Conservation (phyloP, 768 basidiomycete genomes). For the Lentinula edodes region DNA sequence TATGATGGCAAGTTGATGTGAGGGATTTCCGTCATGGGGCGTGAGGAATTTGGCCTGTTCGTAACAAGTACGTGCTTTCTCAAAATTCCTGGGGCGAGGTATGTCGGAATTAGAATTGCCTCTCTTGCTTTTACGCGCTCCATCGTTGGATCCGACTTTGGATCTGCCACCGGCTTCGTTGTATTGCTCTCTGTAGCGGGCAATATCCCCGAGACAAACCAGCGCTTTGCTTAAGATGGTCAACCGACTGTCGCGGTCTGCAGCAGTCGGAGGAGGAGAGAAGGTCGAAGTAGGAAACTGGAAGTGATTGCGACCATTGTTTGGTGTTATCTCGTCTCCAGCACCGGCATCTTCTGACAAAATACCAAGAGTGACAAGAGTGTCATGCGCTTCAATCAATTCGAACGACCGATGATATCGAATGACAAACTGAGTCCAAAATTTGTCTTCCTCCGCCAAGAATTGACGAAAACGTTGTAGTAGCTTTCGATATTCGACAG, state of each 20-base stretch:
- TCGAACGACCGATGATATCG: conserved; percentile 69
- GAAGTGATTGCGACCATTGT: conserved; percentile 50
- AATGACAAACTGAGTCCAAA: conserved; percentile 79
- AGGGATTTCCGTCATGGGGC: conserved; percentile 90
- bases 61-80: conserved; percentile 76
- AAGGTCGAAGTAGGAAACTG: conserved; percentile 49
- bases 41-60: conserved; percentile 77
- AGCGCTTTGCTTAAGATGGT: conserved; percentile 81
- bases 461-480: conserved; percentile 87
- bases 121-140: conserved; percentile 38
- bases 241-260: conserved; percentile 60
- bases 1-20: conserved; percentile 93
- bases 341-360: conserved; percentile 21
- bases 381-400: conserved; percentile 52
- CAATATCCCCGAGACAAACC: conserved; percentile 90
- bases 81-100: conserved; percentile 62
- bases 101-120: conserved; percentile 44
- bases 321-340: conserved; percentile 10
- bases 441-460: conserved; percentile 84
- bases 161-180: conserved; percentile 65
- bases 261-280: conserved; percentile 33
- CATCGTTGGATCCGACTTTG: conserved; percentile 42
- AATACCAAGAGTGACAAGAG: conserved; percentile 56
- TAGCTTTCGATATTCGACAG: conserved; percentile 82
- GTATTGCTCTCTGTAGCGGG: conserved; percentile 89